These are phyloP conservation scores for Graphiopsis chlorocephala DNA, from an alignment of 2,329 filamentous ascomycete genomes.

Conservation along the genomic window DNA sequence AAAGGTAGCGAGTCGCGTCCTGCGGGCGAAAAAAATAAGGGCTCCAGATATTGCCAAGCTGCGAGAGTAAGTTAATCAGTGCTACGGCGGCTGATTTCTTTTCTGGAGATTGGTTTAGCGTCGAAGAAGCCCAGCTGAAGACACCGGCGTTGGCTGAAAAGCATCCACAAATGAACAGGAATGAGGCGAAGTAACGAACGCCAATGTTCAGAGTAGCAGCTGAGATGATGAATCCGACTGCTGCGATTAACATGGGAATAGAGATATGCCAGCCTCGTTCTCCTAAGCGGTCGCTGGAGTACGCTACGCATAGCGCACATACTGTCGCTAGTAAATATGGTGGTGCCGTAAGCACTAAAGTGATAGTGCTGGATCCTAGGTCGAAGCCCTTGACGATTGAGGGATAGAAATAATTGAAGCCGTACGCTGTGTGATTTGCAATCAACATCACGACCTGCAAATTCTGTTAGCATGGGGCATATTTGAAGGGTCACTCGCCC, in stretches of 20 bases:
- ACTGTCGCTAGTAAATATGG: conserved; percentile 19
- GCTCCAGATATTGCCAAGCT: conserved; percentile 40
- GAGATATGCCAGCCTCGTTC: conserved; percentile 39
- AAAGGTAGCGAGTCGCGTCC: conserved; percentile 13
- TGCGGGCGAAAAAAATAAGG: conserved; percentile 39
- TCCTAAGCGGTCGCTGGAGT: conserved; percentile 37
- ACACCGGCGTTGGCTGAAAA: conserved; percentile 38
- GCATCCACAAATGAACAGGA: conserved; percentile 34
- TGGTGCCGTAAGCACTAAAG: conserved; percentile 37
- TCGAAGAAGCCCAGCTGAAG: conserved; percentile 37
- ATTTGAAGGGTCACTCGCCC: not conserved
- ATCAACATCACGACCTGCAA: not conserved
- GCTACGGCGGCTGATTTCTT: conserved; percentile 48
- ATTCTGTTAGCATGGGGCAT: not conserved
- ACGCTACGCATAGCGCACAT: conserved; percentile 33
- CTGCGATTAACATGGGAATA: not conserved
- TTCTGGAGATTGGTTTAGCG: conserved; percentile 38
- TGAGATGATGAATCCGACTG: conserved; percentile 9
- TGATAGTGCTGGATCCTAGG: conserved; percentile 31
- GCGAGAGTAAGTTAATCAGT: conserved; percentile 50
- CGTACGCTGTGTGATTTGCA: not conserved
- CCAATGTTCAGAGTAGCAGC: conserved; percentile 2
- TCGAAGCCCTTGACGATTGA: conserved; percentile 31
- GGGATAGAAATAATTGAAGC: conserved; percentile 13
- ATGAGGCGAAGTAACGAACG: conserved; percentile 30